Conservation (phyloP, 768 basidiomycete species). For the Sporobolomyces pararoseus region DNA sequence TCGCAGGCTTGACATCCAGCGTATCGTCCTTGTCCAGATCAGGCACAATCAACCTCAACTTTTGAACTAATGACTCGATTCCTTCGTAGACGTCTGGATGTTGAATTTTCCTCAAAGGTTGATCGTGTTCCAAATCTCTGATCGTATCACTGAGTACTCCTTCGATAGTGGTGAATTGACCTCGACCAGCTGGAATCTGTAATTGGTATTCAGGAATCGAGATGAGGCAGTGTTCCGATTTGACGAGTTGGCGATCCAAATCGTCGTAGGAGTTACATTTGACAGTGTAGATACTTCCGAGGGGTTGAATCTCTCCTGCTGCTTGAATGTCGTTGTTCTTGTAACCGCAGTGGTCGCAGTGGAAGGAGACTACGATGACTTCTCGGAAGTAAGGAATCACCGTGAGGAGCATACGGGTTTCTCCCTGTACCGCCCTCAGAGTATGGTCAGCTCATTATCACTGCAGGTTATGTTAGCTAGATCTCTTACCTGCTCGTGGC, state of each 20-base stretch:
- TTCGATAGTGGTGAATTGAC: slow-evolving; percentile 95
- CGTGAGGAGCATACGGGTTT: slow-evolving; percentile 81
- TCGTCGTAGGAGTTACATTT: slow-evolving; percentile 70
- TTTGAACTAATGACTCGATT: slow-evolving; percentile 70
- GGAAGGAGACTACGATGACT: slow-evolving; percentile 93
- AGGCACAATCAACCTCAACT: slow-evolving; percentile 62
- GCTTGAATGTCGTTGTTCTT: slow-evolving; percentile 91
- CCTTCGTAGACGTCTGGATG: slow-evolving; percentile 67
- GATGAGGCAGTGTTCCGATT: slow-evolving; percentile 76
- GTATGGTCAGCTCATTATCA: background rate
- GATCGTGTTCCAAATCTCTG: slow-evolving; percentile 72
- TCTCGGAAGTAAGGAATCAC: slow-evolving; percentile 93
- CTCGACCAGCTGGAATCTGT: slow-evolving; percentile 78
- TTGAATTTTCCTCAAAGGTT: slow-evolving; percentile 69
- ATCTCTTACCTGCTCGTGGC: slow-evolving; percentile 71
- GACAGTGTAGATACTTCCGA: slow-evolving; percentile 76
- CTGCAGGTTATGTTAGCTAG: slow-evolving; percentile 8
- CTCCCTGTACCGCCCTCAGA: slow-evolving; percentile 60
- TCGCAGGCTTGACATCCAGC: slow-evolving; percentile 52
- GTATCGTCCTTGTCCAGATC: slow-evolving; percentile 58
- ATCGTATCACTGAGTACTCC: slow-evolving; percentile 80
- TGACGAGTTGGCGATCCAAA: slow-evolving; percentile 87
- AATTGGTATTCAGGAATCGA: slow-evolving; percentile 81
- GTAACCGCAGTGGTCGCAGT: slow-evolving; percentile 83
- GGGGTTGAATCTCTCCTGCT: slow-evolving; percentile 79